Base-by-base conservation (phyloP, 495 filamentous ascomycete genomes). In the Daldinia concentrica region DNA sequence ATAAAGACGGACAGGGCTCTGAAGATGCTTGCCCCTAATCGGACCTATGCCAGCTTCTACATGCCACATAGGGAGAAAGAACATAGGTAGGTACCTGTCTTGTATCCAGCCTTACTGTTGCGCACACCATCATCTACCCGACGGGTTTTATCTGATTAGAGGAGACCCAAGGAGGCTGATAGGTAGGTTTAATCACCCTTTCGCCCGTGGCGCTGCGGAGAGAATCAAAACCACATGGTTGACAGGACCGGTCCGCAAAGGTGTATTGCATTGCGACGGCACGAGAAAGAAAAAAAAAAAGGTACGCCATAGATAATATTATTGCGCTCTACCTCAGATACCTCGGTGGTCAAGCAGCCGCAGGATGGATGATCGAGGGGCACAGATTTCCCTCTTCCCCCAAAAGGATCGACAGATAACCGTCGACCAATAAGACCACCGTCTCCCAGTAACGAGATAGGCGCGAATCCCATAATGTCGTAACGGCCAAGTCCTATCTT, bases 401-500 rank as follows among this genome's bases (percentile, higher is more conserved):
- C 55, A 32, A 58, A 55, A 63, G 60, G 69, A 72, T 73, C 60
- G 57, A 73, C 65, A 68, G 70, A 73, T 73, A 73, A 73, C 70
- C 65, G 57, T 41, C 30, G 4, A 7, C 69, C 69, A 72, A 68
- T 72, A 45, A 68, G 56, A 36, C 34, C 3, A 12, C 34, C 5
- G 69, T 66, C 58, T 48, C 55, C 29, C 50, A 17, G 58, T 61
- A 62, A 62, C 58, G 58, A 62, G 68, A 66, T 71, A 71, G 56
- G 69, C 43, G 58, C 63, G 43, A 45, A 57, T 48, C 30, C 62
- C 26, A 22, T 66, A 58, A 54, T 50, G 48, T 39, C 39, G 36
- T 68, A 55, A 62, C 66, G 32, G 37, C 24, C 27, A 9, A 37
- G 26, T 51, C 41, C 58, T 55, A 22, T 37, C 19, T 29, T 24